Evolutionary conservation across 1,284 basidiomycete species (phyloP).

Genomic region (Ustilago loliicola): DNA sequence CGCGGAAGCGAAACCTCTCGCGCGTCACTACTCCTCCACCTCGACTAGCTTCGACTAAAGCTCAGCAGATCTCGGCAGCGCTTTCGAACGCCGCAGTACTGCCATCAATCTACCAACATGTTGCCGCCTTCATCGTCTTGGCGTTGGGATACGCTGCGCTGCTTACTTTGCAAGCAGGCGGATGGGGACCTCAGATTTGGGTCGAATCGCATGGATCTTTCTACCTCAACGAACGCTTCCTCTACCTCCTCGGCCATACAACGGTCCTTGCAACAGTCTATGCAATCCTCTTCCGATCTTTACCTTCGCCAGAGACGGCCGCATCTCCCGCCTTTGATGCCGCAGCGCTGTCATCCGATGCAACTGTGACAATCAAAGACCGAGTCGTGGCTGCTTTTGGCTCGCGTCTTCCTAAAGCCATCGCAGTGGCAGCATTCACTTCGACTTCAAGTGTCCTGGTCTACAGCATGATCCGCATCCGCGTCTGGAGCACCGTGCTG

Average conservation of each 20-base stretch:
- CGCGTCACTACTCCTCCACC: constrained; percentile 15
- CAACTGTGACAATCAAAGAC: constrained; percentile 40
- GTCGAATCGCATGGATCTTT: constrained; percentile 53
- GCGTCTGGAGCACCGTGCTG: constrained; percentile 50
- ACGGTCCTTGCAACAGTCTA: constrained; percentile 38
- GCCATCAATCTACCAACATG: constrained; percentile 19
- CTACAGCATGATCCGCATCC: constrained; percentile 48
- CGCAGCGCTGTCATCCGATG: background rate
- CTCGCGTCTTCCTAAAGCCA: constrained; percentile 19
- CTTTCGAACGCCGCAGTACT: constrained; percentile 9
- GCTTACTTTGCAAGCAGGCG: constrained; percentile 17
- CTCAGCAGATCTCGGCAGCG: constrained; percentile 23
- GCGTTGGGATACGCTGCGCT: constrained; percentile 27
- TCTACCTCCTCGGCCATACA: constrained; percentile 33
- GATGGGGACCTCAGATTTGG: constrained; percentile 51
- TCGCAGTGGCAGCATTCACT: constrained; percentile 15
- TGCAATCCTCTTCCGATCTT: constrained; percentile 18
- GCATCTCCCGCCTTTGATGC: constrained; percentile 43
- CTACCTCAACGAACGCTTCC: constrained; percentile 60
- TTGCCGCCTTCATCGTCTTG: constrained; percentile 23
- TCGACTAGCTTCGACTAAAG: constrained; percentile 12
- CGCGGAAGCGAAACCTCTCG: constrained; percentile 38
- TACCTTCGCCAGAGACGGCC: constrained; percentile 25
- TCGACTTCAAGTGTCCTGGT: constrained; percentile 20
- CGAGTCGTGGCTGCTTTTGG: constrained; percentile 19